Evolutionary conservation across 192 early-diverging fungal species (phyloP).

Genomic region (Tieghemiomyces parasiticus): DNA sequence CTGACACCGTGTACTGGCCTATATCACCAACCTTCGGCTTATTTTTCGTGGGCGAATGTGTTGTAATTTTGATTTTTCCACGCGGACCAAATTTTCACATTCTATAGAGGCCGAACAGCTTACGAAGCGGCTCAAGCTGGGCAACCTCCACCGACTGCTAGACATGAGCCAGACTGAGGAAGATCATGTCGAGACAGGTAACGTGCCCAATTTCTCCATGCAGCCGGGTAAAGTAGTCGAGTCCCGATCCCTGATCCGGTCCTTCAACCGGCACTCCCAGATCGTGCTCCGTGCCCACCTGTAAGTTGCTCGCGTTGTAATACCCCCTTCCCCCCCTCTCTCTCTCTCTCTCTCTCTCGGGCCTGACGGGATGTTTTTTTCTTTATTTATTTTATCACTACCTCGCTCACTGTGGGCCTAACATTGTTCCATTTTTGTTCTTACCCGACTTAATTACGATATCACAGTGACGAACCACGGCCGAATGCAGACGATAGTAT

Average conservation of each 20-base stretch:
- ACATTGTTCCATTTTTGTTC: constrained; percentile 4
- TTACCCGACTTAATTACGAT: constrained; percentile 18
- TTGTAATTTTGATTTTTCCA: too few species aligned
- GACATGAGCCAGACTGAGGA: constrained; percentile 71
- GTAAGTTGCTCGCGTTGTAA: not conserved
- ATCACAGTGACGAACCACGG: constrained; percentile 18
- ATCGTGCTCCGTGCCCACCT: constrained; percentile 42
- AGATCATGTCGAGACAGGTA: constrained; percentile 66
- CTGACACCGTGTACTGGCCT: too few species aligned
- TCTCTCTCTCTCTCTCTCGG: not conserved
- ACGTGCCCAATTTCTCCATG: constrained; percentile 74
- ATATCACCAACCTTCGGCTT: too few species aligned
- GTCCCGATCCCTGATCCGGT: constrained; percentile 62
- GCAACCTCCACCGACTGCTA: constrained; percentile 44
- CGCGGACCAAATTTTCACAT: too few species aligned
- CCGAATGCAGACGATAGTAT: constrained; percentile 25
- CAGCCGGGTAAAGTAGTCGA: constrained; percentile 36
- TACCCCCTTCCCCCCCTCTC: not conserved
- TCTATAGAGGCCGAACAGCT: constrained; percentile 19
- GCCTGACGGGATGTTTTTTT: not conserved
- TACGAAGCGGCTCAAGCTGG: constrained; percentile 33
- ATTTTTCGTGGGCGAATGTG: too few species aligned
- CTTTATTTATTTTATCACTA: too few species aligned
- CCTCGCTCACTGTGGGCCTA: too few species aligned
- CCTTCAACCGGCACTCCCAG: constrained; percentile 82